These are phyloP conservation scores for Saccharomycopsis sp. DNA, from an alignment of 805 yeast genomes.

Conservation along the genomic window DNA sequence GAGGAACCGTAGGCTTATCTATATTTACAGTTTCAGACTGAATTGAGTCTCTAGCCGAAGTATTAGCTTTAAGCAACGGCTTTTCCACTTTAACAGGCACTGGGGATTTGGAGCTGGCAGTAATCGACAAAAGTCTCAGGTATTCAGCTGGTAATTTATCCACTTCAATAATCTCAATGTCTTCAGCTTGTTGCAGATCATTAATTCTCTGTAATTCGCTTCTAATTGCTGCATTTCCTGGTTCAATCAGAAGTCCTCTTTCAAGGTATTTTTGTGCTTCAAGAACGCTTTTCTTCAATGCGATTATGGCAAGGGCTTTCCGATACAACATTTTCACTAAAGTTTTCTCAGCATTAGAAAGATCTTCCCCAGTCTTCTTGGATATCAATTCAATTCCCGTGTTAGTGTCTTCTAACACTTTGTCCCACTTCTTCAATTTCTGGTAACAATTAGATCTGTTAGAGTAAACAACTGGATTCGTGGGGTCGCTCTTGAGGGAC, in stretches of 20 bases:
- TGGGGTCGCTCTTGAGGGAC: conserved; percentile 45
- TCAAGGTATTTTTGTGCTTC: conserved; percentile 29
- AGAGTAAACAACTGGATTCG: conserved; percentile 52
- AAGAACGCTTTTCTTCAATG: conserved; percentile 23
- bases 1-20: neutral
- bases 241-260: conserved; percentile 36
- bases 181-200: conserved; percentile 13
- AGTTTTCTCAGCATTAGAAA: conserved; percentile 27
- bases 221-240: conserved; percentile 33
- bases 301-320: conserved; percentile 35
- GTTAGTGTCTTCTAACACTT: conserved; percentile 45
- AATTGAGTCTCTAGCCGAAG: conserved; percentile 36
- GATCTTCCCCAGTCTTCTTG: neutral
- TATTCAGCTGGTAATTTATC: conserved; percentile 37
- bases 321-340: conserved; percentile 47
- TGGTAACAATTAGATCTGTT: conserved; percentile 63
- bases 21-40: no score
- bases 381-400: conserved; percentile 35
- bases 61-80: conserved; percentile 37
- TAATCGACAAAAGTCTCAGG: conserved; percentile 12
- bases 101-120: neutral
- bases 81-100: neutral
- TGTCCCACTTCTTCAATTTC: conserved; percentile 40
- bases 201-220: conserved; percentile 29
- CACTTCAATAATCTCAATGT: conserved; percentile 28